Percentiles rank a stretch among this genome's conserved stretches.
phyloP scores from a whole-genome alignment of 225 moss, liverwort and hornwort genomes.

The Neckera pumila region DNA sequence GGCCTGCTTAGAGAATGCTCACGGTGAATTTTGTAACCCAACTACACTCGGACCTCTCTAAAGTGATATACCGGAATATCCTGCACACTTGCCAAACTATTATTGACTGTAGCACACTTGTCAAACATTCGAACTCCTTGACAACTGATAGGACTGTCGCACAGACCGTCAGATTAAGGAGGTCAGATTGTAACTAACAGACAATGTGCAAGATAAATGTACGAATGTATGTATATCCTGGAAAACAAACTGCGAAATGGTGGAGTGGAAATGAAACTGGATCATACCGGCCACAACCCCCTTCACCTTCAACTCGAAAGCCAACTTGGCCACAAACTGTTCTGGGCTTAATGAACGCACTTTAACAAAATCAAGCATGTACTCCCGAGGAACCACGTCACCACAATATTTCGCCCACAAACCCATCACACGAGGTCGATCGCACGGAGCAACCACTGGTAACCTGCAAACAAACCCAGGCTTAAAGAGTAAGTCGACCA shows the following conservation, averaged over 20 bases:
- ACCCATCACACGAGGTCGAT: slow-evolving; percentile 71
- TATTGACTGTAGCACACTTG: background rate
- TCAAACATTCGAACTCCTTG: background rate
- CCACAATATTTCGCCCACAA: slow-evolving; percentile 75
- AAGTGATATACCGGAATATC: background rate
- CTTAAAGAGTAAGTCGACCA: background rate
- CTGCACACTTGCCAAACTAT: background rate
- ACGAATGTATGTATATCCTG: background rate
- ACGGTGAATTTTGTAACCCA: background rate
- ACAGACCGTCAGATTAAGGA: background rate
- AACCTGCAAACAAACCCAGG: slow-evolving; percentile 32
- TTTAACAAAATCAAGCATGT: slow-evolving; percentile 69
- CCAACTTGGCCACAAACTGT: slow-evolving; percentile 80
- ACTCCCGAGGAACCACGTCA: slow-evolving; percentile 61
- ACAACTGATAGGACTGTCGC: background rate
- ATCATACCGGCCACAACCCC: slow-evolving; percentile 86
- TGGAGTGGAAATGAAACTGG: background rate
- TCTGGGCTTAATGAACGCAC: slow-evolving; percentile 84
- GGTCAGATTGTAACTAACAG: background rate
- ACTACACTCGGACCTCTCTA: background rate
- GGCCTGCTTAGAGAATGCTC: background rate
- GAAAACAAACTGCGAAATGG: background rate
- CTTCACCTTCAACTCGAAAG: slow-evolving; percentile 71
- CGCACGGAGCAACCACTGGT: slow-evolving; percentile 81
- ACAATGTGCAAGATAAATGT: background rate